Conservation (phyloP, 1,284 basidiomycete genomes). For the Coniferiporia sulphurascens region DNA sequence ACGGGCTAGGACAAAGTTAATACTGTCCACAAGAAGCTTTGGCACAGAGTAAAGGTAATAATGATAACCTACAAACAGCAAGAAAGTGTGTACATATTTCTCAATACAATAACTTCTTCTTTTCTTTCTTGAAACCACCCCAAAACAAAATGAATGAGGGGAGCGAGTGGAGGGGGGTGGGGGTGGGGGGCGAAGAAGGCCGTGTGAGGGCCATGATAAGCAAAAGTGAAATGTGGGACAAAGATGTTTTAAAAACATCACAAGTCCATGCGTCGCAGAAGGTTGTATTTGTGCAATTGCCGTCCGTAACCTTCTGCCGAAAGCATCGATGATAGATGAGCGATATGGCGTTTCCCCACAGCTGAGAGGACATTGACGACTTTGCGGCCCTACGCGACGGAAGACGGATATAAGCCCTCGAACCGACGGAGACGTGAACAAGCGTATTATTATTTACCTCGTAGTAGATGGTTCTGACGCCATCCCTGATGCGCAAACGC, state of each 20-base stretch:
- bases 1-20: too few species aligned
- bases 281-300: slow-evolving; percentile 10
- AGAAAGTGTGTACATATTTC: not conserved
- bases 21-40: not conserved
- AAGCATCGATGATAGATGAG: not conserved
- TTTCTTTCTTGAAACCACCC: not conserved
- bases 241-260: not conserved
- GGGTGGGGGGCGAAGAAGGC: too few species aligned
- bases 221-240: too few species aligned
- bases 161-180: too few species aligned
- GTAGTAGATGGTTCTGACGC: not conserved
- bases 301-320: not conserved
- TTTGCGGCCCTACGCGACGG: not conserved
- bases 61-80: not conserved
- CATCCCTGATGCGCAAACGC: not conserved
- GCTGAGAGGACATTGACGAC: slow-evolving; percentile 5
- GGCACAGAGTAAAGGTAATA: not conserved
- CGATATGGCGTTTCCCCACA: slow-evolving; percentile 4
- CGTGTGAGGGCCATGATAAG: too few species aligned
- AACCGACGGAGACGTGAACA: not conserved
- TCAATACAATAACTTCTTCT: not conserved
- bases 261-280: slow-evolving; percentile 9
- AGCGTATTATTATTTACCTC: slow-evolving; percentile 4
- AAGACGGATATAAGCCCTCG: not conserved
- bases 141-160: too few species aligned